A percentile compares a stretch with the other conserved stretches of the same genome.
phyloP scores from a whole-genome alignment of 2,329 filamentous ascomycete species.

The Alternaria viburni region DNA sequence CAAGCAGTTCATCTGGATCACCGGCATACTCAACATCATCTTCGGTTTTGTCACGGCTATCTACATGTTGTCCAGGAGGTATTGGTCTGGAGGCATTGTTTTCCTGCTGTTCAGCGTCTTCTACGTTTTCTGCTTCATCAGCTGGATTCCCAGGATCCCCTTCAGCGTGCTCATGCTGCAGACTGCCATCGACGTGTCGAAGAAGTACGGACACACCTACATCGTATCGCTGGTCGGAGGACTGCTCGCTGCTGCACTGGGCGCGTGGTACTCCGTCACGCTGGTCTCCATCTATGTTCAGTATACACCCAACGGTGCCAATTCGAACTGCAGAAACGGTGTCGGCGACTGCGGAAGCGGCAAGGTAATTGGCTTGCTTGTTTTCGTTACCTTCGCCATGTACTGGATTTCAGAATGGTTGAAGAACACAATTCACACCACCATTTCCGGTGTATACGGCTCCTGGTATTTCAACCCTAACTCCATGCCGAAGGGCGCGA shows the following conservation, averaged over 20 bases:
- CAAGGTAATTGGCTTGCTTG: constrained; percentile 82
- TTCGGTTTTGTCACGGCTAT: constrained; percentile 85
- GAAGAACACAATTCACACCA: constrained; percentile 91
- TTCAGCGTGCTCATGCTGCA: constrained; percentile 91
- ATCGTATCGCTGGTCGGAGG: constrained; percentile 85
- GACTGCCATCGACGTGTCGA: constrained; percentile 83
- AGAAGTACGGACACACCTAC: constrained; percentile 84
- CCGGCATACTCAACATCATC: constrained; percentile 66
- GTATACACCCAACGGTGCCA: constrained; percentile 70
- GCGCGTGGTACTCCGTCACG: constrained; percentile 85
- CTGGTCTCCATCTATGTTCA: constrained; percentile 85
- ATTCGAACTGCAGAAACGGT: constrained; percentile 61
- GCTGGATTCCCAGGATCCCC: constrained; percentile 85
- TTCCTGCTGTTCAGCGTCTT: constrained; percentile 85
- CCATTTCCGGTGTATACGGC: constrained; percentile 86
- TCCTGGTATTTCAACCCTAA: constrained; percentile 86
- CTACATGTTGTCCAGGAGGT: constrained; percentile 78
- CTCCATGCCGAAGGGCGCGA: constrained; percentile 76
- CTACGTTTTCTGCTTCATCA: constrained; percentile 80
- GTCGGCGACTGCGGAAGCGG: constrained; percentile 72
- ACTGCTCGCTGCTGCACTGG: constrained; percentile 74
- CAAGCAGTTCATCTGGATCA: constrained; percentile 91
- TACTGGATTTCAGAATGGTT: constrained; percentile 95
- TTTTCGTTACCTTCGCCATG: constrained; percentile 87
- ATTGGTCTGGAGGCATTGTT: constrained; percentile 85